Conservation (phyloP, 257 asterid species). For the Apocynum venetum region DNA sequence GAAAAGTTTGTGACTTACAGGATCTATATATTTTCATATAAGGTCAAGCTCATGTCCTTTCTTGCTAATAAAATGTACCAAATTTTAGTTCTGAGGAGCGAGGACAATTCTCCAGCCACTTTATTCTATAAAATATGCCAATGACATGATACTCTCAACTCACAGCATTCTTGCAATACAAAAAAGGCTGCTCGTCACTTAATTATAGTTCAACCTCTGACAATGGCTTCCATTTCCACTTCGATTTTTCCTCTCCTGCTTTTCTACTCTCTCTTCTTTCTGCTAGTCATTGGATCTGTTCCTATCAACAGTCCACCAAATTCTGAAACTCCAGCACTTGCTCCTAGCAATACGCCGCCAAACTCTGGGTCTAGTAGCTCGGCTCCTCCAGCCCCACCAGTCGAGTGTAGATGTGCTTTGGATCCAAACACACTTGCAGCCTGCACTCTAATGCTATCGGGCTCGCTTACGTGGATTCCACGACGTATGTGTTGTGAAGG, state of each 20-base stretch:
- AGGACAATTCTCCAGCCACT: no score
- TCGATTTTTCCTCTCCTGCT: not conserved
- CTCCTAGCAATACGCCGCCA: not conserved
- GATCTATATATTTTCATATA: no score
- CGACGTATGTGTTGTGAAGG: constrained; percentile 5
- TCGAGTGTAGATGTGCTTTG: not conserved
- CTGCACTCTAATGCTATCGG: not conserved
- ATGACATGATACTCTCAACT: no score
- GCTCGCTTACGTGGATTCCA: not conserved
- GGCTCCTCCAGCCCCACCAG: not conserved
- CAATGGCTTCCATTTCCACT: not conserved
- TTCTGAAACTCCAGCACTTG: not conserved
- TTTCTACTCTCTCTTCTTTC: not conserved
- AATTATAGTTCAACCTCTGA: no score
- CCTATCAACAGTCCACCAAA: not conserved
- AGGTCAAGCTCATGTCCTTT: no score
- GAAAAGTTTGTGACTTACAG: no score
- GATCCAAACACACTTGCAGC: not conserved
- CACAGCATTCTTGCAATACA: no score
- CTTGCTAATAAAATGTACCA: no score
- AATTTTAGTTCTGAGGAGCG: no score
- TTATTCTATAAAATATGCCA: no score
- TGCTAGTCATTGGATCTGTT: not conserved
- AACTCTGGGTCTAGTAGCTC: not conserved
- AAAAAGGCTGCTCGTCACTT: no score